Evolutionary conservation across 75 land plant species (phyloP).

Genomic region (Sequoia sempervirens): DNA sequence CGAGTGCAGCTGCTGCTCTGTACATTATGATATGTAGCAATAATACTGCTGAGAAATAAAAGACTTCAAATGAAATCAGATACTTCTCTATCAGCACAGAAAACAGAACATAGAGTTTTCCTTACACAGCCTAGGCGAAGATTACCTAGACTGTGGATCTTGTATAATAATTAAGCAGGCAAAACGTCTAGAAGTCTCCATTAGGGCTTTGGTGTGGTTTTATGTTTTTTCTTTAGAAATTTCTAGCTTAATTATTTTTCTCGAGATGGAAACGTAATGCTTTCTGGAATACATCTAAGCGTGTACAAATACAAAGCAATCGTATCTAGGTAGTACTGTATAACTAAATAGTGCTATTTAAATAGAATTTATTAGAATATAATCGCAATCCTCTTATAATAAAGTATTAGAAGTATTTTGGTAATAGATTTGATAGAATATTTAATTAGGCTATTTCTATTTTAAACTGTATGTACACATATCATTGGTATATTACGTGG

Average conservation of each 20-base stretch:
- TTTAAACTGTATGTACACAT: too few species aligned
- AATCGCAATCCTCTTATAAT: too few species aligned
- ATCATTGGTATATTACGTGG: too few species aligned
- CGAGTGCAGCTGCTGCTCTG: background rate
- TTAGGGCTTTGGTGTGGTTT: background rate
- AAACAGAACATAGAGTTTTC: background rate
- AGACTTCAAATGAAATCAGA: background rate
- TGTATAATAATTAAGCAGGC: background rate
- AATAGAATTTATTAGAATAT: too few species aligned
- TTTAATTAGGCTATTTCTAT: too few species aligned
- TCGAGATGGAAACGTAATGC: too few species aligned
- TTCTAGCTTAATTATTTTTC: background rate
- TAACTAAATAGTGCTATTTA: too few species aligned
- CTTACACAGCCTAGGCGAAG: background rate
- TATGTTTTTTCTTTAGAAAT: background rate
- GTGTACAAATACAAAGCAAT: too few species aligned
- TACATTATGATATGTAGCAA: background rate
- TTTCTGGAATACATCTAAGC: too few species aligned
- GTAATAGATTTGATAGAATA: too few species aligned
- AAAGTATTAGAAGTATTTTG: too few species aligned
- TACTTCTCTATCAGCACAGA: background rate
- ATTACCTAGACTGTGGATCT: background rate
- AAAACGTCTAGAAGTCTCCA: constrained; percentile 2
- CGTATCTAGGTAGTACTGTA: too few species aligned
- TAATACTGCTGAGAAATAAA: background rate